phyloP scores from a whole-genome alignment of 2,329 filamentous ascomycete genomes.

The Ophiostoma piceae region DNA sequence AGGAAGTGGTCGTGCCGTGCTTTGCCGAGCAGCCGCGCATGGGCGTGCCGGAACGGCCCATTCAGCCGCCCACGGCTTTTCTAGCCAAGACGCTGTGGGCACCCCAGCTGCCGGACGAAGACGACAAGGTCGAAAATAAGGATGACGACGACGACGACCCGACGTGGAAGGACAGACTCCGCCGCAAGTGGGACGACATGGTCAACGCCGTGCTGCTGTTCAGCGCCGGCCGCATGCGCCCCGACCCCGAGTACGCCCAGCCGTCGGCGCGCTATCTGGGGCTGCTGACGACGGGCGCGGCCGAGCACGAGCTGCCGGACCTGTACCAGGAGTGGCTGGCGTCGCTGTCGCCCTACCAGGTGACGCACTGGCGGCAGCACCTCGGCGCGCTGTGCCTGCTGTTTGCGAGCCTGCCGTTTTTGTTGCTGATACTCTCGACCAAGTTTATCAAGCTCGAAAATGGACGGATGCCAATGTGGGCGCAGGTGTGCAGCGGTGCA shows the following conservation, averaged over 20 bases:
- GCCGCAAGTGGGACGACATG: constrained; percentile 33
- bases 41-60: constrained; percentile 61
- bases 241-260: constrained; percentile 69
- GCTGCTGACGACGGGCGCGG: constrained; percentile 70
- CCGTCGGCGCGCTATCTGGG: constrained; percentile 78
- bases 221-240: constrained; percentile 46
- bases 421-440: constrained; percentile 39
- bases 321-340: constrained; percentile 72
- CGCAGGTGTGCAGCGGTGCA: constrained; percentile 47
- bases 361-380: constrained; percentile 61
- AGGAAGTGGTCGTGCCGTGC: constrained; percentile 76
- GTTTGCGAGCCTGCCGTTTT: constrained; percentile 47
- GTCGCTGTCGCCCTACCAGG: constrained; percentile 62
- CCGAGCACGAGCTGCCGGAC: constrained; percentile 71
- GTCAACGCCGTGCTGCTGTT: constrained; percentile 39
- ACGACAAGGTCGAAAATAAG: constrained; percentile 25
- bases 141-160: constrained; percentile 23
- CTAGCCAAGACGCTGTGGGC: constrained; percentile 80
- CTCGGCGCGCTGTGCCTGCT: constrained; percentile 61
- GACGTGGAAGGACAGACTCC: not conserved
- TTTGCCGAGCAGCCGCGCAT: constrained; percentile 55
- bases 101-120: constrained; percentile 44
- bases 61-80: constrained; percentile 59
- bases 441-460: constrained; percentile 27
- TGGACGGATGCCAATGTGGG: constrained; percentile 56